Base-by-base conservation (phyloP, 495 filamentous ascomycete genomes). In the Penicillium tannophilum region DNA sequence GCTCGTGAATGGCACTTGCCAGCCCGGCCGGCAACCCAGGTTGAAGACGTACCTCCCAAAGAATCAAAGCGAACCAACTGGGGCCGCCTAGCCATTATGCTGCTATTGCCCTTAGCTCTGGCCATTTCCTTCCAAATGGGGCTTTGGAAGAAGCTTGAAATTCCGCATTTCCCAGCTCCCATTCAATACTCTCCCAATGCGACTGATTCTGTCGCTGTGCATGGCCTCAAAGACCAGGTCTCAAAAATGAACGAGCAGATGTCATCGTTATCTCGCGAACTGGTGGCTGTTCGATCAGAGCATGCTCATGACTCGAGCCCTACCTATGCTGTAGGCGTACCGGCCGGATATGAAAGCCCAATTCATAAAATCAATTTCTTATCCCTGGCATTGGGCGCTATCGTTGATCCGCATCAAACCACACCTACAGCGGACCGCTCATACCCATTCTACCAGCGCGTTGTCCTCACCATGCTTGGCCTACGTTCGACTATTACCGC, bases 361-460 rank as follows among this genome's bases (percentile, higher is more conserved):
- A 53, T 44, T 1, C 61, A 58, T 30, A 70, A 66, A 35, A 69
- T 74, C 35, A 80, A 80, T 42, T 79, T 76, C 55, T 56, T 80
- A 14, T 63, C 74, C 0, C 28, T 59, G 12, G 64, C 68, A 0
- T 31, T 68, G 26, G 76, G 78, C 2, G 70, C 76, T 1, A 47
- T 76, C 0, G 61, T 81, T 44, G 72, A 79, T 52, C 78, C 75
- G 1, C 45, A 54, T 23, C 58, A 64, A 6, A 78, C 74, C 4
- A 69, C 63, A 26, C 75, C 76, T 12, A 70, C 72, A 6, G 56
- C 63, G 6, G 65, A 59, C 19, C 54, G 31, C 11, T 35, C 20
- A 28, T 30, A 46, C 20, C 42, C 44, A 30, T 14, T 28, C 7
- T 14, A 31, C 7, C 17, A 28, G 26, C 33, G 47, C 17, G 10